A percentile compares a stretch with the other conserved stretches of the same genome.
Evolutionary conservation across 228 moss, liverwort and hornwort species (phyloP).

Genomic region (Sphagnum fallax): DNA sequence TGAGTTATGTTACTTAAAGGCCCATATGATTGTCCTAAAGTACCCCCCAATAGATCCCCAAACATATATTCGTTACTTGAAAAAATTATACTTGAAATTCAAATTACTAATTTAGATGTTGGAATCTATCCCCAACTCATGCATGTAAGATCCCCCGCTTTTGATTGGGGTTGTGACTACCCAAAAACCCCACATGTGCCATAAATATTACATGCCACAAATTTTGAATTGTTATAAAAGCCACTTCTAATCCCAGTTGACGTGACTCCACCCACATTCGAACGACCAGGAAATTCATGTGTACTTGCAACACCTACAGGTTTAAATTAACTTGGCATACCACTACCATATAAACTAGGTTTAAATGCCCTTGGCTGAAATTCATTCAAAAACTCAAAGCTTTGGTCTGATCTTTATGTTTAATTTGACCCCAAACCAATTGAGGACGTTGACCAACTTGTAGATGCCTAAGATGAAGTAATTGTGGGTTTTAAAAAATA

Average conservation of each 20-base stretch:
- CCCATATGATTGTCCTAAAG: constrained; percentile 58
- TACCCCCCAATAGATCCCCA: constrained; percentile 86
- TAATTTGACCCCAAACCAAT: constrained; percentile 38
- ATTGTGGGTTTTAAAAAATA: constrained; percentile 66
- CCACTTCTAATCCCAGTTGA: constrained; percentile 10
- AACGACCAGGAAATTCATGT: constrained; percentile 36
- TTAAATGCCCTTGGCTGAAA: constrained; percentile 22
- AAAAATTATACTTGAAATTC: constrained; percentile 67
- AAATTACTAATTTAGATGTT: constrained; percentile 66
- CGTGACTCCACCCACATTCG: constrained; percentile 7
- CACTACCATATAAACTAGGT: constrained; percentile 5
- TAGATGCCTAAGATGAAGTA: constrained; percentile 43
- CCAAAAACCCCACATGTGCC: constrained; percentile 30
- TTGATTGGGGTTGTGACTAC: constrained; percentile 26
- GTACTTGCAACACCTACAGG: constrained; percentile 32
- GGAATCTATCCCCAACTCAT: constrained; percentile 38
- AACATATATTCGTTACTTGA: constrained; percentile 84
- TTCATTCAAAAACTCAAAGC: constrained; percentile 29
- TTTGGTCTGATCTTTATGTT: constrained; percentile 18
- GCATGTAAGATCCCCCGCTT: constrained; percentile 43
- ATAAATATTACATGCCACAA: constrained; percentile 36
- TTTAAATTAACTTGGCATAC: constrained; percentile 12
- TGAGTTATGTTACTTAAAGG: constrained; percentile 55
- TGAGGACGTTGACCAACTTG: constrained; percentile 70
- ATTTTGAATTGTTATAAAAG: constrained; percentile 31